A percentile compares a stretch with the other conserved stretches of the same genome.
These are phyloP conservation scores for Epithemia pelagica DNA, from an alignment of 108 stramenopile species.

Conservation along the genomic window DNA sequence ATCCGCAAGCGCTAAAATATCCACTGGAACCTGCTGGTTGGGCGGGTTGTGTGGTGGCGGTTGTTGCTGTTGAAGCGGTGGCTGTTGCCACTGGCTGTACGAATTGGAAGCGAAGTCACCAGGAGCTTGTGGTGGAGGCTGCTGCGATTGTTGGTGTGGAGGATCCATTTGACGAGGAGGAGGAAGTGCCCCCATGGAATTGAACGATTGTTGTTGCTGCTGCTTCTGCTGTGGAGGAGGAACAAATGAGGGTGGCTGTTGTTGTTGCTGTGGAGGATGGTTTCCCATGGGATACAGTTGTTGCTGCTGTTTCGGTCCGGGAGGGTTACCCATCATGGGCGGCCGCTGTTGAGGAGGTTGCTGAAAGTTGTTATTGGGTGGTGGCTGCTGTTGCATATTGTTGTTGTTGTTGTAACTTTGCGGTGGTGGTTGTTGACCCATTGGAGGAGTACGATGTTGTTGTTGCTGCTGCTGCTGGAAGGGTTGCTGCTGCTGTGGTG, in stretches of 20 bases:
- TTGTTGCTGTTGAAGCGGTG: conserved; percentile 14
- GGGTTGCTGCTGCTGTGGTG: background rate
- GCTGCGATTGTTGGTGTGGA: conserved; percentile 1
- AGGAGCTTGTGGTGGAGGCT: background rate
- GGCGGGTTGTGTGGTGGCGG: conserved; percentile 18
- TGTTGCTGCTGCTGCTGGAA: background rate
- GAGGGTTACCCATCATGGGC: background rate
- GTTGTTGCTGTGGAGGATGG: conserved; percentile 8
- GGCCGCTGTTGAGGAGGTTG: conserved; percentile 14
- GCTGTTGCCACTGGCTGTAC: conserved; percentile 9
- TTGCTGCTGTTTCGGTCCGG: conserved; percentile 15
- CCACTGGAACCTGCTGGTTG: conserved; percentile 21
- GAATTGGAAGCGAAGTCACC: conserved; percentile 19
- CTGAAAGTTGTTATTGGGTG: conserved; percentile 4
- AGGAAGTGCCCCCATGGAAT: background rate
- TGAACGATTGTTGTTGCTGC: conserved; percentile 9
- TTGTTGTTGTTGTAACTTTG: conserved; percentile 13
- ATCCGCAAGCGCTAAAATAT: conserved; percentile 70
- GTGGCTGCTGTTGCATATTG: conserved; percentile 10
- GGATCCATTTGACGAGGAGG: background rate
- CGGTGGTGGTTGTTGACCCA: conserved; percentile 11
- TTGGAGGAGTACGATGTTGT: background rate
- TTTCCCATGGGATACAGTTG: background rate
- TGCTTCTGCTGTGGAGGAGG: conserved; percentile 12
- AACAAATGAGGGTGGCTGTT: background rate